Base-by-base conservation (phyloP, 352 stramenopile species). In the Blastocystis sp. region DNA sequence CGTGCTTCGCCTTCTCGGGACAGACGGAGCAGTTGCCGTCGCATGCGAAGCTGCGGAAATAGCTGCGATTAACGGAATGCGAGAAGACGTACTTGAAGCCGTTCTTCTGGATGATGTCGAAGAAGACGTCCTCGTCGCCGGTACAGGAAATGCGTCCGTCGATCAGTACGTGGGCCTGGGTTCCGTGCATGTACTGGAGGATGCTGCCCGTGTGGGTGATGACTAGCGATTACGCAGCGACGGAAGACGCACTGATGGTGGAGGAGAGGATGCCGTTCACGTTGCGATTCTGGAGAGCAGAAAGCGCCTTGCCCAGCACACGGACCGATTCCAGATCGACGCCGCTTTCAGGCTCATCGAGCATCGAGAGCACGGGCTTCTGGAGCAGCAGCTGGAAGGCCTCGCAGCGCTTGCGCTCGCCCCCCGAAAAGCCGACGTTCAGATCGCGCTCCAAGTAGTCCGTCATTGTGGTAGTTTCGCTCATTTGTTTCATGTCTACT, bases 351-450 rank as follows among this genome's bases (percentile, higher is more conserved):
- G 79, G 79, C 60, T 89, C 79, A 31, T 89, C 79, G 10, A 89
- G 67, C 63, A 89, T 77, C 3, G 79, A 77, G 10, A 89, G 60
- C 4, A 89, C 35, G 13, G 79, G 79, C 55, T 79, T 61, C 67
- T 89, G 79, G 41, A 89, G 79, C 21, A 89, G 45, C 41, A 89
- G 50, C 51, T 89, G 79, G 61, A 89, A 89, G 50, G 67, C 79
- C 51, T 89, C 79, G 60, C 63, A 89, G 66, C 79, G 79, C 67
- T 89, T 89, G 31, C 79, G 50, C 50, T 89, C 79, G 26, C 79
- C 79, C 0, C 79, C 79, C 24, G 79, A 89, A 45, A 89, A 89
- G 26, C 79, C 79, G n/a, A 89, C 79, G 33, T 89, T 89, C 31
- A 89, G 50, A 63, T 89, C 79, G 39, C 79, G 63, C 31, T 69